phyloP scores from a whole-genome alignment of 495 filamentous ascomycete genomes.

The Penicillium egyptiacum region DNA sequence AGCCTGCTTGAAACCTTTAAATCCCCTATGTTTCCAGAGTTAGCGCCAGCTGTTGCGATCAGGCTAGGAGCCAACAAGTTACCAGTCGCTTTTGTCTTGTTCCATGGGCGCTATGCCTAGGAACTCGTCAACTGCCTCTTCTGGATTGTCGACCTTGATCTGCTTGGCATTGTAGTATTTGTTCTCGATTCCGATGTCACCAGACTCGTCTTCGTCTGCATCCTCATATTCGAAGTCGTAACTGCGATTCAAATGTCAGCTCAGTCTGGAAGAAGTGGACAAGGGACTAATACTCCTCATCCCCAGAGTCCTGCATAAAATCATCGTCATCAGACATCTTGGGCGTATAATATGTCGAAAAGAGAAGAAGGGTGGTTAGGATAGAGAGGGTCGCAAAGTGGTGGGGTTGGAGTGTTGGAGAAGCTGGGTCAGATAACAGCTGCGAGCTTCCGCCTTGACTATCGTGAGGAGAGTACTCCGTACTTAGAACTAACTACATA shows the following conservation, averaged over 20 bases:
- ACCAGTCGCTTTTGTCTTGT: conserved; percentile 92
- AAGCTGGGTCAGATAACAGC: conserved; percentile 19
- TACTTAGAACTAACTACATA: not conserved
- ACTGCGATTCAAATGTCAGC: conserved; percentile 40
- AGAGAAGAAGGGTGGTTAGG: not conserved
- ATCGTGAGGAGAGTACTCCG: conserved; percentile 1
- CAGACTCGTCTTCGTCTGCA: conserved; percentile 81
- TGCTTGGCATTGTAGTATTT: conserved; percentile 99
- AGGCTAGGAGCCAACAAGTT: conserved; percentile 12
- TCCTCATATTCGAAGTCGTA: conserved; percentile 98
- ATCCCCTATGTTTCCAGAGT: conserved; percentile 60
- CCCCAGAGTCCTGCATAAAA: conserved; percentile 98
- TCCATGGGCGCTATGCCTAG: conserved; percentile 81
- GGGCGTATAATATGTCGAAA: conserved; percentile 3
- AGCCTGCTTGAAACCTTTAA: conserved; percentile 96
- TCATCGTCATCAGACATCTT: conserved; percentile 94
- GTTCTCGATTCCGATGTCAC: conserved; percentile 95
- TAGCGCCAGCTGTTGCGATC: conserved; percentile 14
- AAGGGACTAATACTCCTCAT: conserved; percentile 62
- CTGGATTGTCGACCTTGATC: conserved; percentile 81
- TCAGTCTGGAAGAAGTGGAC: conserved; percentile 13
- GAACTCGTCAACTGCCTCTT: conserved; percentile 90
- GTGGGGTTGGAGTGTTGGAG: conserved; percentile 21
- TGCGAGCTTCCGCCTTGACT: conserved; percentile 11
- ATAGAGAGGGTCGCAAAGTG: conserved; percentile 6